Percentiles rank a stretch among this genome's conserved stretches.
Conservation (phyloP, 2,329 filamentous ascomycete species). For the Monosporascus sp. region DNA sequence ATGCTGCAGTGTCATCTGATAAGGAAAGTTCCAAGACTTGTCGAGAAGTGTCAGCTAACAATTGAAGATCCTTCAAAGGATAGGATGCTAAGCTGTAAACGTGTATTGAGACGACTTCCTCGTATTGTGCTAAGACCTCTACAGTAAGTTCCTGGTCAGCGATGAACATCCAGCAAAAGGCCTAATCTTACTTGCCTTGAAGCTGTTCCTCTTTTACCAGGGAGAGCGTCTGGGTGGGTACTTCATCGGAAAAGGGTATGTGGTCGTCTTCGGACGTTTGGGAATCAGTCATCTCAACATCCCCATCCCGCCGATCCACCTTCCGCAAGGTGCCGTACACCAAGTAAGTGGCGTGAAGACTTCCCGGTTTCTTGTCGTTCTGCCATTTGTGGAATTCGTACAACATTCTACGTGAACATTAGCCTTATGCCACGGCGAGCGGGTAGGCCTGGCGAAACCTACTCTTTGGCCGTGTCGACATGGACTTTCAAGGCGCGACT, state of each 20-base stretch:
- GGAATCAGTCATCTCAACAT: constrained; percentile 66
- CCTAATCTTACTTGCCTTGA: constrained; percentile 43
- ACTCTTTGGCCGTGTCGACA: constrained; percentile 87
- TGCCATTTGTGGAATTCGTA: constrained; percentile 79
- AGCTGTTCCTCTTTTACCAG: constrained; percentile 70
- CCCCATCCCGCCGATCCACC: constrained; percentile 46
- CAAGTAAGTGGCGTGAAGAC: constrained; percentile 89
- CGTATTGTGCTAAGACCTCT: constrained; percentile 65
- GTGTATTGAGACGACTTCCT: constrained; percentile 72
- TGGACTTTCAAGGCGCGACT: constrained; percentile 80
- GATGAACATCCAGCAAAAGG: background rate
- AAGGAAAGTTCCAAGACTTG: constrained; percentile 53
- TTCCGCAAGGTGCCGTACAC: constrained; percentile 63
- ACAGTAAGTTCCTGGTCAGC: constrained; percentile 5
- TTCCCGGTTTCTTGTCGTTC: constrained; percentile 66
- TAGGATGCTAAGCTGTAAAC: constrained; percentile 78
- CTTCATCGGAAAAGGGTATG: constrained; percentile 39
- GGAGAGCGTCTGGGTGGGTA: constrained; percentile 54
- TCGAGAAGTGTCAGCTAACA: constrained; percentile 64
- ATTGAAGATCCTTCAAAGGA: constrained; percentile 64
- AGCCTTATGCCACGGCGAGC: background rate
- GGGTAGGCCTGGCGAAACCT: constrained; percentile 25
- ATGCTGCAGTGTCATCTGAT: constrained; percentile 54
- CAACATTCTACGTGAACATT: constrained; percentile 59
- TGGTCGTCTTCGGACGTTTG: constrained; percentile 41